Conservation (phyloP, 495 filamentous ascomycete species). For the Aspergillus ellipticus region DNA sequence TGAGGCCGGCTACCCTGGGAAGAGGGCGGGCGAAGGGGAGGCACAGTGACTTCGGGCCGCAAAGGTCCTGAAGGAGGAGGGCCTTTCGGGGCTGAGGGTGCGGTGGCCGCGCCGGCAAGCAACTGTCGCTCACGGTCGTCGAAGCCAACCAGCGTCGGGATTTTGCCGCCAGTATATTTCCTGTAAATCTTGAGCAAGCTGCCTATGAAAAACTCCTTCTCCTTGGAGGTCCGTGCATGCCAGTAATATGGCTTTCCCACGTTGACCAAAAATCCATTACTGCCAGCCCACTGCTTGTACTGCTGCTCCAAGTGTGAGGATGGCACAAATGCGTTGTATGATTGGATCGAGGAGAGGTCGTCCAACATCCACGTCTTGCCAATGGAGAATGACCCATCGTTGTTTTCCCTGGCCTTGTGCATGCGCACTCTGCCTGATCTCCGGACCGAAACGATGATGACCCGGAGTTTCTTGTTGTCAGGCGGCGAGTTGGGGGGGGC, state of each 20-base stretch:
- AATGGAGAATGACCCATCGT: constrained; percentile 90
- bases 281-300: constrained; percentile 71
- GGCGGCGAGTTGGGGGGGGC: constrained; percentile 67
- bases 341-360: constrained; percentile 76
- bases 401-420: constrained; percentile 95
- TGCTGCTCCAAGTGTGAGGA: constrained; percentile 56
- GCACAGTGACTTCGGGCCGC: constrained; percentile 28
- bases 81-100: constrained; percentile 30
- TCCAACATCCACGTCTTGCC: constrained; percentile 97
- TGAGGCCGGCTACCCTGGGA: constrained; percentile 22
- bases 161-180: constrained; percentile 88
- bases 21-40: constrained; percentile 30
- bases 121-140: constrained; percentile 71
- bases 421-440: constrained; percentile 89
- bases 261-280: constrained; percentile 81
- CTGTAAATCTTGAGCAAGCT: constrained; percentile 91
- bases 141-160: constrained; percentile 78
- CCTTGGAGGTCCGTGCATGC: constrained; percentile 85
- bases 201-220: constrained; percentile 97
- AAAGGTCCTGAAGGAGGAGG: constrained; percentile 27
- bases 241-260: constrained; percentile 95
- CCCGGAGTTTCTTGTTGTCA: constrained; percentile 78
- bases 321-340: constrained; percentile 57
- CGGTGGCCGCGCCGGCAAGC: constrained; percentile 50
- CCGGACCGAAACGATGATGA: constrained; percentile 88